Evolutionary conservation across 2,329 filamentous ascomycete species (phyloP).

Genomic region (Periconia macrospinosa): DNA sequence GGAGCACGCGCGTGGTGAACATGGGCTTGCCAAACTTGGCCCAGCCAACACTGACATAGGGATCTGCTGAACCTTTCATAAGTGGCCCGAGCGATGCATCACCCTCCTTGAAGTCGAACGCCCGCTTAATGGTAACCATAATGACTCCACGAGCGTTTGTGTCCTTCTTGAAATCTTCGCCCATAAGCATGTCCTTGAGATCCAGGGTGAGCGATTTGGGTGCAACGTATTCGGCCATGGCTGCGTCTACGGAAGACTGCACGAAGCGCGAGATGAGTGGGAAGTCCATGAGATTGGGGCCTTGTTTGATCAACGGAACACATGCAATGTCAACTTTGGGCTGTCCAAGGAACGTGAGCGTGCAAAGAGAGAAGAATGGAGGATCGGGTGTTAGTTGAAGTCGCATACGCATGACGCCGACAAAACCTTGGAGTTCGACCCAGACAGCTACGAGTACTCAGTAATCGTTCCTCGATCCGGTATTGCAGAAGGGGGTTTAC

Average conservation of each 20-base stretch:
- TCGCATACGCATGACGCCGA: slow-evolving; percentile 70
- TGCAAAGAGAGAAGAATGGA: slow-evolving; percentile 75
- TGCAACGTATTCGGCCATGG: slow-evolving; percentile 74
- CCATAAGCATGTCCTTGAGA: slow-evolving; percentile 75
- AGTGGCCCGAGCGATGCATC: slow-evolving; percentile 65
- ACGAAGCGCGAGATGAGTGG: slow-evolving; percentile 76
- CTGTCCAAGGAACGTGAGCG: slow-evolving; percentile 73
- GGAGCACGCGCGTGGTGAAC: slow-evolving; percentile 66
- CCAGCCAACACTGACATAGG: slow-evolving; percentile 74
- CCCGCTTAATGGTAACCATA: slow-evolving; percentile 66
- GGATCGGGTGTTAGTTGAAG: slow-evolving; percentile 75
- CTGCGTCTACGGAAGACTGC: slow-evolving; percentile 72
- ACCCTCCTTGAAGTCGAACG: slow-evolving; percentile 71
- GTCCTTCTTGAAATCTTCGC: slow-evolving; percentile 79
- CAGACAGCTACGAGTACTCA: slow-evolving; percentile 59
- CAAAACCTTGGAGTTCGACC: slow-evolving; percentile 72
- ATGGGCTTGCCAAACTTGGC: slow-evolving; percentile 75
- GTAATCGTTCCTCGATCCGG: background rate
- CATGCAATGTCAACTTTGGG: slow-evolving; percentile 73
- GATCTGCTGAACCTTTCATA: slow-evolving; percentile 65
- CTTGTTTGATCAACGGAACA: slow-evolving; percentile 68
- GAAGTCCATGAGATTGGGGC: slow-evolving; percentile 73
- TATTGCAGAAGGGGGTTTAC: slow-evolving; percentile 11
- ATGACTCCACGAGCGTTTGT: slow-evolving; percentile 66
- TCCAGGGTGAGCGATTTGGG: slow-evolving; percentile 75